Base-by-base conservation (phyloP, 169 alveolate genomes). In the Plasmodium blacklocki region DNA sequence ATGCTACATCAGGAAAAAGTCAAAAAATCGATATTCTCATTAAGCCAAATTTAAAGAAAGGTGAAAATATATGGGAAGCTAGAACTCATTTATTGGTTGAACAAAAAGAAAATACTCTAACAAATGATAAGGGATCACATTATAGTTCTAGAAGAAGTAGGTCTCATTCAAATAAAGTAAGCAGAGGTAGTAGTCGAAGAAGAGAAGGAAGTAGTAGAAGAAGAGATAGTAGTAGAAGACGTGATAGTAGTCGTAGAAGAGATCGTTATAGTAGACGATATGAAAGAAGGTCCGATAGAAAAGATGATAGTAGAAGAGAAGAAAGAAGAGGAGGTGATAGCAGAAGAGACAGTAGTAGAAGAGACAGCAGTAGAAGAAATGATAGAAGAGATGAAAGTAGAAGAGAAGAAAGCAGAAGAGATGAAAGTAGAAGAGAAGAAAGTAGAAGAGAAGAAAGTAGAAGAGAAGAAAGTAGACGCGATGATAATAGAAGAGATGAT, bases 51-150 rank as follows among this genome's bases (percentile, higher is more conserved):
- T 80, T 80, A 62, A 80, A 80, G 45, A 80, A 80, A 26, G 90
- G 90, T 15, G 90, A 80, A 80, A 80, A 80, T 80, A 68, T 80
- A 50, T 80, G 90, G 90, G 90, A 80, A 67, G 83, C 83, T 4
- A 66, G 90, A 67, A 80, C 78, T n/a, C 78, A 80, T 15, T 18
- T 80, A n/a, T 26, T 80, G 50, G 83, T 4, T 19, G 90, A 80
- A 59, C 83, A 67, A 23, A 76, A 64, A 62, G 90, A 80, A 71
- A 80, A 67, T 15, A 45, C 14, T 26, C 8, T 15, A 26, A 11
- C 21, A 3, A 80, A 80, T 80, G 90, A 80, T 45, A 80, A 80
- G 23, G 64, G 18, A 1, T 76, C 89, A 11, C 73, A 47, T n/a
- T 54, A 52, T 26, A 47, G 80, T 62, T 66, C 83, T 12, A 50